These are phyloP conservation scores for Rhodocollybia butyracea DNA, from an alignment of 768 basidiomycete genomes.

Conservation along the genomic window DNA sequence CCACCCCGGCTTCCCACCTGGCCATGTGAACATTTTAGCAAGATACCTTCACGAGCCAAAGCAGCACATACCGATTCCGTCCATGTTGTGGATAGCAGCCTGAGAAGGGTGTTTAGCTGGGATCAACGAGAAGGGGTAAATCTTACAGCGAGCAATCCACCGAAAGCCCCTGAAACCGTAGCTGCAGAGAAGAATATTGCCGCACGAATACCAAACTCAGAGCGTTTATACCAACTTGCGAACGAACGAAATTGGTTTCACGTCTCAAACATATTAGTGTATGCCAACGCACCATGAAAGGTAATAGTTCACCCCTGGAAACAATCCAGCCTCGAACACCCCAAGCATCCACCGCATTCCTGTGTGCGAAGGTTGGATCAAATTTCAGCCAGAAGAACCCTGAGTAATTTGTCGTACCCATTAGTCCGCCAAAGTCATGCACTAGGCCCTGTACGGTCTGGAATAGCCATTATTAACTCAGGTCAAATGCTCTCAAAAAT, in stretches of 20 bases:
- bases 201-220: conserved; percentile 68
- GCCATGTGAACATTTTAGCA: too few relatives aligned
- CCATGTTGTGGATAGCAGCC: conserved; percentile 70
- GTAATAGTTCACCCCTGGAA: conserved; percentile 66
- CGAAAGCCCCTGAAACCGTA: conserved; percentile 80
- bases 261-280: neutral
- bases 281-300: conserved; percentile 57
- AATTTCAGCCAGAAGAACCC: neutral
- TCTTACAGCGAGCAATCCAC: conserved; percentile 66
- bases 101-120: conserved; percentile 15
- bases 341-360: conserved; percentile 73
- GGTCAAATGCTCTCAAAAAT: too few relatives aligned
- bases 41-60: too few relatives aligned
- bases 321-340: conserved; percentile 69
- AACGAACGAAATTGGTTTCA: neutral
- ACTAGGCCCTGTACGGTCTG: conserved; percentile 75
- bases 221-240: conserved; percentile 54
- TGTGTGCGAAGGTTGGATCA: conserved; percentile 19
- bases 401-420: conserved; percentile 40
- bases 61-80: too few relatives aligned
- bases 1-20: conserved; percentile 54
- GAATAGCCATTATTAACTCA: conserved; percentile 10
- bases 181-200: conserved; percentile 77
- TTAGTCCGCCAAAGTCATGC: conserved; percentile 62
- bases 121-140: conserved; percentile 36